phyloP scores from a whole-genome alignment of 352 stramenopile species.

The Peronospora farinosa region DNA sequence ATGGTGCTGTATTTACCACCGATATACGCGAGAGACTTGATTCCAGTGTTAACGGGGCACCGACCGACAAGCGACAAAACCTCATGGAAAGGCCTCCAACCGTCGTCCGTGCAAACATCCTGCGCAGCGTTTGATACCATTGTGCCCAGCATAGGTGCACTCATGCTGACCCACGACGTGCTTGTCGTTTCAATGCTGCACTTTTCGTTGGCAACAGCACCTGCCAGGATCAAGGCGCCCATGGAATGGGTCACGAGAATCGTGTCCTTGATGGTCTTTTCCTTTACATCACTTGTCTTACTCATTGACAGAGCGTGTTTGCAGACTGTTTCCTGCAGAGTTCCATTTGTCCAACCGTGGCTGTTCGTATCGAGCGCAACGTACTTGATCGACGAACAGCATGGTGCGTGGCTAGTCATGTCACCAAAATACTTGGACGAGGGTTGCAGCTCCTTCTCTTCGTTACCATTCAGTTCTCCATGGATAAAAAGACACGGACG shows the following conservation, averaged over 20 bases:
- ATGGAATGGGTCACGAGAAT: constrained; percentile 49
- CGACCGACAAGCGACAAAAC: constrained; percentile 32
- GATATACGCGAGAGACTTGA: constrained; percentile 38
- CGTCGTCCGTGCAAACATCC: constrained; percentile 31
- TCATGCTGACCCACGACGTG: constrained; percentile 43
- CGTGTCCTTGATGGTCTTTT: constrained; percentile 28
- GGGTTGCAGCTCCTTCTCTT: constrained; percentile 20
- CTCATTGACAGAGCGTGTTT: constrained; percentile 30
- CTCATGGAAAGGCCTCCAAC: constrained; percentile 23
- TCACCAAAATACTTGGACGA: constrained; percentile 29
- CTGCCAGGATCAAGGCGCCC: constrained; percentile 35
- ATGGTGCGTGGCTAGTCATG: constrained; percentile 32
- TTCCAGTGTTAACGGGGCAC: constrained; percentile 30
- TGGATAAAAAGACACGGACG: constrained; percentile 46
- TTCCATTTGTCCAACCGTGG: constrained; percentile 29
- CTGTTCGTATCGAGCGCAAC: constrained; percentile 29
- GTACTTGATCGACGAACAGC: constrained; percentile 38
- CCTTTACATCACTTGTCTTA: constrained; percentile 8
- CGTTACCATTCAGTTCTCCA: constrained; percentile 19
- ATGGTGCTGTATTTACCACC: constrained; percentile 30
- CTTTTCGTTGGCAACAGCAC: constrained; percentile 37
- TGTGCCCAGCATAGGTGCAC: constrained; percentile 37
- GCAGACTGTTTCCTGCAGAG: constrained; percentile 33
- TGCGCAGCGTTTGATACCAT: constrained; percentile 43
- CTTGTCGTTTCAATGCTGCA: constrained; percentile 35